Evolutionary conservation across 163 green algal species (phyloP).

Genomic region (Scenedesmus sp.): DNA sequence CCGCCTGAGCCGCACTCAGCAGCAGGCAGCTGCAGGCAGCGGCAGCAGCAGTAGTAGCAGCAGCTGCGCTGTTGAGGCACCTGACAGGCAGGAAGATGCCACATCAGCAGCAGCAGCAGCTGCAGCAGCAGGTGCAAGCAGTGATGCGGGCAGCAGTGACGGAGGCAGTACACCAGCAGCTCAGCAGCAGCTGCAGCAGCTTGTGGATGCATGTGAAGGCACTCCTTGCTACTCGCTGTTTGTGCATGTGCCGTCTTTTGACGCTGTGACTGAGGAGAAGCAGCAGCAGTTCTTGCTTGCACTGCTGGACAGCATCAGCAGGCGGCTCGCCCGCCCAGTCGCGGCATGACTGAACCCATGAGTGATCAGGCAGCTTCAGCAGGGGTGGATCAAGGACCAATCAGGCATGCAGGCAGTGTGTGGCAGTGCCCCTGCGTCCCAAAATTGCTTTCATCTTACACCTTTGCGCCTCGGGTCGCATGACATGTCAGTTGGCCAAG

Average conservation of each 20-base stretch:
- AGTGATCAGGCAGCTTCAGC: background rate
- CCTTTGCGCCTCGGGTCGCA: too few species aligned
- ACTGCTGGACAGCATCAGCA: conserved; percentile 54
- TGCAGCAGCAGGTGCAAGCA: conserved; percentile 42
- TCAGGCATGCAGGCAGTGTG: too few species aligned
- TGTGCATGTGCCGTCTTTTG: conserved; percentile 72
- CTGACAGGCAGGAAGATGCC: background rate
- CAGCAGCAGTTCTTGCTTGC: conserved; percentile 66
- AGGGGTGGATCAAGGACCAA: too few species aligned
- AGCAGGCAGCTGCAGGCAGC: background rate
- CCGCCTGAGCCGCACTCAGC: background rate
- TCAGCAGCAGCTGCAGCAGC: background rate
- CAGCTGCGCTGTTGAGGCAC: background rate
- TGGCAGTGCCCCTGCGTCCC: too few species aligned
- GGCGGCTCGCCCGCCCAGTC: background rate
- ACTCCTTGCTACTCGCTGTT: conserved; percentile 62
- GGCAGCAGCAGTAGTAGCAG: conserved; percentile 41
- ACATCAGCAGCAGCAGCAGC: background rate
- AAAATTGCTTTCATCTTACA: too few species aligned
- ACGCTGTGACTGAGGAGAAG: conserved; percentile 37
- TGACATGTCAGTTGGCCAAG: too few species aligned
- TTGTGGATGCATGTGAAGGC: background rate
- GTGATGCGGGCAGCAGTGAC: conserved; percentile 17
- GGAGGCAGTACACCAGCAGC: background rate
- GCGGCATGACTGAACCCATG: background rate